A percentile compares a stretch with the other conserved stretches of the same genome.
Evolutionary conservation across 805 yeast genomes (phyloP).

Genomic region (Pichia deserticola): DNA sequence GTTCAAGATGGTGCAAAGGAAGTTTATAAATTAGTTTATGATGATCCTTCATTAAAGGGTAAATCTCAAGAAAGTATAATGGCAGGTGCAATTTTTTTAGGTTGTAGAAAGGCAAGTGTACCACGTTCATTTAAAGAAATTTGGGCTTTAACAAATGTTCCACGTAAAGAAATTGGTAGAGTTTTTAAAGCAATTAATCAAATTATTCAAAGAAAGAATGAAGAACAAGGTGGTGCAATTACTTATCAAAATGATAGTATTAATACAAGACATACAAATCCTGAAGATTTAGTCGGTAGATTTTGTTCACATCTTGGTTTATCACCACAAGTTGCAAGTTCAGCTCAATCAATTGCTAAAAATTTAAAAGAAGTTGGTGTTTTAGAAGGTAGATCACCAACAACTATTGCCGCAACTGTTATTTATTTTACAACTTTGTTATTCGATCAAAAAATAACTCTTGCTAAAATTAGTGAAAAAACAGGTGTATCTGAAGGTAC

Average conservation of each 20-base stretch:
- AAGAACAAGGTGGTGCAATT: conserved; percentile 33
- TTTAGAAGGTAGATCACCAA: conserved; percentile 93
- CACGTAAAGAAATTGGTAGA: conserved; percentile 89
- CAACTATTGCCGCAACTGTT: conserved; percentile 95
- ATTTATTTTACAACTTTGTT: conserved; percentile 89
- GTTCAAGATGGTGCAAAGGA: conserved; percentile 98
- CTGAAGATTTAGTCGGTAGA: conserved; percentile 91
- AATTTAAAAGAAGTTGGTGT: conserved; percentile 87
- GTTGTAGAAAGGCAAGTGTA: conserved; percentile 89
- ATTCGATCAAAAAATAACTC: conserved; percentile 70
- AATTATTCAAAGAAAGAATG: conserved; percentile 49
- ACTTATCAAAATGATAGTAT: conserved; percentile 42
- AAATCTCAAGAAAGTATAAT: conserved; percentile 88
- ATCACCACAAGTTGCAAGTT: conserved; percentile 74
- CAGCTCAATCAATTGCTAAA: conserved; percentile 89
- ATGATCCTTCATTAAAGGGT: conserved; percentile 78
- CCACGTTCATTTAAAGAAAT: conserved; percentile 95
- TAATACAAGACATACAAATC: conserved; percentile 77
- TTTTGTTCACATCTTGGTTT: conserved; percentile 94
- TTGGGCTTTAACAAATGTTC: conserved; percentile 90
- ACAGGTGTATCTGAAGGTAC: conserved; percentile 98
- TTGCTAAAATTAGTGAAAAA: conserved; percentile 79
- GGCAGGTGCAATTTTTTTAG: conserved; percentile 94
- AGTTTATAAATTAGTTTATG: conserved; percentile 85
- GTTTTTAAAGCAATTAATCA: conserved; percentile 75